A percentile compares a stretch with the other conserved stretches of the same genome.
These are phyloP conservation scores for Candida wancherniae DNA, from an alignment of 805 yeast genomes.

Conservation along the genomic window DNA sequence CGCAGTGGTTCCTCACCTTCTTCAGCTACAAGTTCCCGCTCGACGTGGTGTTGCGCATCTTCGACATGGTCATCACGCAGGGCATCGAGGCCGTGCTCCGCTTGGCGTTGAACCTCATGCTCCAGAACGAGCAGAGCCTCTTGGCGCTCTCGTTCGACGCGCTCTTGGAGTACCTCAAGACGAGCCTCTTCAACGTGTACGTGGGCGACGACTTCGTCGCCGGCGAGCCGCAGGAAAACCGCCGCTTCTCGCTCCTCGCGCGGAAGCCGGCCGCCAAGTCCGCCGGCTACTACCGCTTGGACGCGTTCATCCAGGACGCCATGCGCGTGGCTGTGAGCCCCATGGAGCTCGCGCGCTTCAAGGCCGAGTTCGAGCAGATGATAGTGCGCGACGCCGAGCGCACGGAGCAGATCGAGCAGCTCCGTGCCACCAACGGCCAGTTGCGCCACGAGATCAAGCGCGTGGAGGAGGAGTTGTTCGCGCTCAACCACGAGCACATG, in stretches of 20 bases:
- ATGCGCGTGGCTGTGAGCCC: slow-evolving; percentile 72
- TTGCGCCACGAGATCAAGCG: slow-evolving; percentile 68
- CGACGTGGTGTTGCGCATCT: slow-evolving; percentile 79
- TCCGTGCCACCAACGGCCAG: slow-evolving; percentile 64
- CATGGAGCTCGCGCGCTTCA: slow-evolving; percentile 62
- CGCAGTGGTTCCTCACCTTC: slow-evolving; percentile 95
- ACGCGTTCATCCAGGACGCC: slow-evolving; percentile 74
- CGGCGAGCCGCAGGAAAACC: slow-evolving; percentile 10
- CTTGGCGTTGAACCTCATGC: slow-evolving; percentile 77
- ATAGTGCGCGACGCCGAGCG: slow-evolving; percentile 62
- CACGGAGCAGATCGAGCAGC: slow-evolving; percentile 53
- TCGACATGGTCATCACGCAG: slow-evolving; percentile 84
- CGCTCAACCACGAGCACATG: slow-evolving; percentile 77
- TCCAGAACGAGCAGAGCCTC: slow-evolving; percentile 57
- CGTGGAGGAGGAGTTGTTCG: slow-evolving; percentile 63
- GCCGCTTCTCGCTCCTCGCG: slow-evolving; percentile 19
- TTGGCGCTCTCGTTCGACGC: slow-evolving; percentile 68
- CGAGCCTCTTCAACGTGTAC: slow-evolving; percentile 69
- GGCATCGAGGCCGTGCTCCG: slow-evolving; percentile 84
- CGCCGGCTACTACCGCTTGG: slow-evolving; percentile 50
- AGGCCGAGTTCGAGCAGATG: slow-evolving; percentile 71
- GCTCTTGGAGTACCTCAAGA: slow-evolving; percentile 72
- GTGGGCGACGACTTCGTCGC: slow-evolving; percentile 36
- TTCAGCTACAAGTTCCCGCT: slow-evolving; percentile 94
- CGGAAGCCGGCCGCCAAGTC: slow-evolving; percentile 14